Conservation (phyloP, 768 basidiomycete species). For the Crucibulum laeve region DNA sequence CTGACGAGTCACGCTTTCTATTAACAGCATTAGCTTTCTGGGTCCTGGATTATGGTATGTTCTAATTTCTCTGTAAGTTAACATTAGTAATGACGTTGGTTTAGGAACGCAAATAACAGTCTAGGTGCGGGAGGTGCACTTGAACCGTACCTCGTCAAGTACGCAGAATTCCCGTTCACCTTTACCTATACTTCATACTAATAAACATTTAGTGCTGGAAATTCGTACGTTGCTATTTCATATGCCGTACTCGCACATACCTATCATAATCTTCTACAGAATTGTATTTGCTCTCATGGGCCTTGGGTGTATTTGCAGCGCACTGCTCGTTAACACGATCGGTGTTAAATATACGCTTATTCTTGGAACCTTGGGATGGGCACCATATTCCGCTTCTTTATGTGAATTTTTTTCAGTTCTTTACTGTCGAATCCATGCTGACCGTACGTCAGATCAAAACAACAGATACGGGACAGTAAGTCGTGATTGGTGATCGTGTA, state of each 20-base stretch:
- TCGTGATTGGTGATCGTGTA: background rate
- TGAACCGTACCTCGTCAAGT: slow-evolving; percentile 13
- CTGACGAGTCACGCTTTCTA: too few relatives aligned
- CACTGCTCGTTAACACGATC: slow-evolving; percentile 11
- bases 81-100: background rate
- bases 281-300: slow-evolving; percentile 13
- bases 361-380: slow-evolving; percentile 10
- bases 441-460: slow-evolving; percentile 11
- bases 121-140: slow-evolving; percentile 13
- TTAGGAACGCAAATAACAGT: slow-evolving; percentile 13
- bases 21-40: background rate
- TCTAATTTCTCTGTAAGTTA: background rate
- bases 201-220: slow-evolving; percentile 4
- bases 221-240: slow-evolving; percentile 6
- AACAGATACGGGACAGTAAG: slow-evolving; percentile 13
- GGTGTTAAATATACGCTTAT: slow-evolving; percentile 12
- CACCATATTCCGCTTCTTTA: slow-evolving; percentile 11
- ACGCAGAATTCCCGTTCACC: background rate
- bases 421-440: background rate
- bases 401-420: slow-evolving; percentile 5
- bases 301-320: slow-evolving; percentile 12
- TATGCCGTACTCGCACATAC: background rate
- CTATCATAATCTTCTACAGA: background rate
- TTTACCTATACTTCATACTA: background rate
- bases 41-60: background rate